Base-by-base conservation (phyloP, 2,329 filamentous ascomycete species). In the Zymoseptoria ardabiliae region DNA sequence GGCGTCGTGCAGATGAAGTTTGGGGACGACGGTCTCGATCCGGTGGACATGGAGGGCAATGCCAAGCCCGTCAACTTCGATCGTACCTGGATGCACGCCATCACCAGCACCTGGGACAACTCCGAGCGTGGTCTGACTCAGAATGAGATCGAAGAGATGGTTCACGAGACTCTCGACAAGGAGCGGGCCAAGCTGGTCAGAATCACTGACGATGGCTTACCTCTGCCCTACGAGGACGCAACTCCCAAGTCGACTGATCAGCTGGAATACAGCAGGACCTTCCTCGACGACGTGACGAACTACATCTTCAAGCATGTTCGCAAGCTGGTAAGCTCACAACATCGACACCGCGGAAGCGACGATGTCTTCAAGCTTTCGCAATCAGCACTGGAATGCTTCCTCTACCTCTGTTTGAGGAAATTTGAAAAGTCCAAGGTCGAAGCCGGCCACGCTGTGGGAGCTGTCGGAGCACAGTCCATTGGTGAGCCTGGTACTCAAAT, bases 401-500 rank as follows among this genome's bases (percentile, higher is more conserved):
- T 99, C 67, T 79, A 81, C 25, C 80, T 93, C 45, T 97, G 93
- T 71, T 78, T 97, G 54, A 84, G 86, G 67, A 97, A 97, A 74
- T 97, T 96, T 74, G 88, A 91, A 66, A 90, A 87, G 73, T 93
- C 93, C 0, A 90, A 91, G 65, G 90, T 96, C 20, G 92, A 99
- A 72, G 92, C 94, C 11, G 94, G 94, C 2, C 93, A 97, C 71
- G 92, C 94, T 4, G 94, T 99, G 0, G 94, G 94, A 63, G 94
- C 94, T 17, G 91, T 97, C 45, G 94, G 94, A 65, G 94, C 94
- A 1, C 94, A 99, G 74, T 97, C 93, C 1, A 99, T 99, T 68
- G 94, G 94, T 76, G 94, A 99, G 71, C 94, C 94, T 0, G 94
- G 94, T 73, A 99, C 94, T 0, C 94, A 99, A 75, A 99, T 99